Evolutionary conservation across 75 land plant species (phyloP), one percentile per base, ranked within the genome.

Genomic region (Isoetes taiwanensis): DNA sequence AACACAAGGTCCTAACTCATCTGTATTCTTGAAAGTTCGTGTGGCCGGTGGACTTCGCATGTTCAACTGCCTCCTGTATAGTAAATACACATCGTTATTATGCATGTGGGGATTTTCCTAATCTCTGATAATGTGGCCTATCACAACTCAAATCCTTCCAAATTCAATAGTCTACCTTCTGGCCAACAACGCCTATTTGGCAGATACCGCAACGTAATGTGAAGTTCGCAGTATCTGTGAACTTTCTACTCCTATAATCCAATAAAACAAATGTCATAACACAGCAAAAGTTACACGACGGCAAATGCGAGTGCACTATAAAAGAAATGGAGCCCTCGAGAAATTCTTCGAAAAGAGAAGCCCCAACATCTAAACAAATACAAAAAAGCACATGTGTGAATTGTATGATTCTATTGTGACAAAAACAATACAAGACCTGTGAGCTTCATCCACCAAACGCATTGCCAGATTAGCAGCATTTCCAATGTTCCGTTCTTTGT

Each of bases 121-220:
- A 9, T 48, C 16, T 10, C n/a, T 48, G 52, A 12, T 6, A 48
- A 48, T 6, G 9, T 14, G 52, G 6, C 9, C 11, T 6, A 48
- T 6, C 11, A 20, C 9, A 20, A 6, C 52, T 9, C 9, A 48
- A 8, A 48, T 10, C 9, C 52, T 8, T 10, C 20, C 6, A 17
- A 21, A 41, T 8, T 16, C 23, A 56, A 55, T 27, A 24, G 26
- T 10, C 26, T 19, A 94, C 99, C 90, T 79, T 78, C 56, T 94
- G 86, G 25, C 99, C 96, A 11, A 84, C 59, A 21, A 94, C 74
- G 34, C 90, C 99, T 53, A 77, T 81, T 65, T 94, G 99, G 72
- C 99, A 94, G 17, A 82, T 77, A 0, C 86, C 96, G 62, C 99
- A 94, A 0, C 99, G 83, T 63, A 94, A 57, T 4, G 90, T 94